Percentiles rank a stretch among this genome's conserved stretches.
phyloP scores from a whole-genome alignment of 2,329 filamentous ascomycete species.

The Aspergillus thermomutatus region DNA sequence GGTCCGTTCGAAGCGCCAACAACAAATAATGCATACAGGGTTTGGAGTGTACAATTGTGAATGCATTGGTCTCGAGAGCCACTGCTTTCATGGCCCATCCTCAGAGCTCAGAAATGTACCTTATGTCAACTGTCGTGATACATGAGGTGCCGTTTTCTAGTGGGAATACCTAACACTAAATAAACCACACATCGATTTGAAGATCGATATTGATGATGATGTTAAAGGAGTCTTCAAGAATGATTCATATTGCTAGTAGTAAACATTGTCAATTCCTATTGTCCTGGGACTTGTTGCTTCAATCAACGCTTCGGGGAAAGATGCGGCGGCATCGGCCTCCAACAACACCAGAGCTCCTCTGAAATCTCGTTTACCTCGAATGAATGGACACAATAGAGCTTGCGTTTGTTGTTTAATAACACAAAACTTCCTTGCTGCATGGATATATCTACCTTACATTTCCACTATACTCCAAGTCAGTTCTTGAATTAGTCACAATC shows the following conservation, averaged over 20 bases:
- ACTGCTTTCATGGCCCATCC: neutral
- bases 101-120: neutral
- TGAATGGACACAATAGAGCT: neutral
- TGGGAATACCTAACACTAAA: neutral
- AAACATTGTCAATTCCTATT: neutral
- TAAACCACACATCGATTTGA: neutral
- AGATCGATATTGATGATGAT: neutral
- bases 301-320: neutral
- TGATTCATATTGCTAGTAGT: neutral
- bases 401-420: neutral
- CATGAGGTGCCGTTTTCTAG: no score
- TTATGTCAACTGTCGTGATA: neutral
- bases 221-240: neutral
- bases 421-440: neutral
- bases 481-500: neutral
- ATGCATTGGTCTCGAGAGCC: neutral
- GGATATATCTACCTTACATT: neutral
- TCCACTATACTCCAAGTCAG: neutral
- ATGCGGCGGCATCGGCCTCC: neutral
- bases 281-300: neutral
- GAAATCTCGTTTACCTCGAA: neutral
- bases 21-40: neutral
- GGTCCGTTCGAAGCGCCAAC: constrained; percentile 3
- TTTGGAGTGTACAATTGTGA: neutral
- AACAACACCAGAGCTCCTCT: neutral